A percentile compares a stretch with the other conserved stretches of the same genome.
These are phyloP conservation scores for Russula olivacea DNA, from an alignment of 768 basidiomycete species.

Conservation along the genomic window DNA sequence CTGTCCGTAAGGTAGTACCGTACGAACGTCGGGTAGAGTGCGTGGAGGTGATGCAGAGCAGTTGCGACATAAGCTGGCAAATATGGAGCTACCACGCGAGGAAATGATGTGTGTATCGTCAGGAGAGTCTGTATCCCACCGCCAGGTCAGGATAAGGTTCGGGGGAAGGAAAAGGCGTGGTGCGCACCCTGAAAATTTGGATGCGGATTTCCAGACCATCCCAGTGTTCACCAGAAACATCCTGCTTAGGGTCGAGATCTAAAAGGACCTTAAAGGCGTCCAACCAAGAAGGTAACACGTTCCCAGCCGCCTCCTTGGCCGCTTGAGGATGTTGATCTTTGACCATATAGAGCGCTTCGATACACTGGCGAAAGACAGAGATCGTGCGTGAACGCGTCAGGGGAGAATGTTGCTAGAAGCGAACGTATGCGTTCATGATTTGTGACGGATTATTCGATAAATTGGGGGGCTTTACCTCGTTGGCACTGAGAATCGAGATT, in stretches of 20 bases:
- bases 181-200: slow-evolving; percentile 75
- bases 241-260: slow-evolving; percentile 52
- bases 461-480: slow-evolving; percentile 45
- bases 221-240: slow-evolving; percentile 65
- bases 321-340: slow-evolving; percentile 87
- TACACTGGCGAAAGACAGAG: slow-evolving; percentile 84
- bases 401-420: slow-evolving; percentile 60
- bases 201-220: slow-evolving; percentile 73
- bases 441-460: slow-evolving; percentile 7
- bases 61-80: slow-evolving; percentile 53
- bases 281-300: slow-evolving; percentile 87
- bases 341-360: slow-evolving; percentile 88
- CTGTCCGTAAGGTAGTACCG: slow-evolving; percentile 54
- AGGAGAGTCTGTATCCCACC: slow-evolving; percentile 59
- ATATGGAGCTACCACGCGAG: slow-evolving; percentile 59
- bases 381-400: slow-evolving; percentile 82
- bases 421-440: neutral
- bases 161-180: neutral
- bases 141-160: slow-evolving; percentile 2
- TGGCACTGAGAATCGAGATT: slow-evolving; percentile 68
- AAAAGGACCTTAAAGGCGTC: slow-evolving; percentile 80
- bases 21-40: slow-evolving; percentile 53
- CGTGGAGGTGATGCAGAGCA: slow-evolving; percentile 54
- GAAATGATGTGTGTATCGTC: slow-evolving; percentile 75
- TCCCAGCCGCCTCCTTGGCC: slow-evolving; percentile 73